Conservation (phyloP, 306 rosid genomes). For the Glycine latifolia region DNA sequence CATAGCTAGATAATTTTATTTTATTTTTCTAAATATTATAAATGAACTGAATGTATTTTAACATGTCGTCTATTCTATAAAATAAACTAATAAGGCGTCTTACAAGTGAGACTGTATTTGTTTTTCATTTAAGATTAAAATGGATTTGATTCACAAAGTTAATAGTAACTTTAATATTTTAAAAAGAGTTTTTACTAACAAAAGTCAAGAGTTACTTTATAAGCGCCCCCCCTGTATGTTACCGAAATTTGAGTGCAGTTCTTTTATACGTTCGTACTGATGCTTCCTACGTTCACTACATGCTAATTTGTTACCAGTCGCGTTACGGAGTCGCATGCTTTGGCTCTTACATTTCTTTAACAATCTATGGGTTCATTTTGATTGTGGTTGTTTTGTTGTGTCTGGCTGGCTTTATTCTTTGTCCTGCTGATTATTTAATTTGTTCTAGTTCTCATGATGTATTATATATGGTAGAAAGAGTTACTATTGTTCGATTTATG, state of each 20-base stretch:
- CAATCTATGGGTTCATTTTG: not conserved
- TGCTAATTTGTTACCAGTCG: not conserved
- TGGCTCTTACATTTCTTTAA: not conserved
- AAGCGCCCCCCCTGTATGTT: not conserved
- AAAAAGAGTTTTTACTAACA: not conserved
- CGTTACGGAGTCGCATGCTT: not conserved
- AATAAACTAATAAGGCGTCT: not conserved
- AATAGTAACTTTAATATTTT: not conserved
- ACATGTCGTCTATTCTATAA: not conserved
- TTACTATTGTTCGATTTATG: no score
- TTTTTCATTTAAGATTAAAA: not conserved
- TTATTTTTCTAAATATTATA: not conserved
- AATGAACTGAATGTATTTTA: not conserved
- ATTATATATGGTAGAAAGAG: not conserved
- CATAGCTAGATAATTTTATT: not conserved
- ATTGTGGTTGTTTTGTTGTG: not conserved
- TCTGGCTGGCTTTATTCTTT: not conserved
- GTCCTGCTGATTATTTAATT: not conserved
- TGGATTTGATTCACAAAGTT: not conserved
- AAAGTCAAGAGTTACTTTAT: not conserved
- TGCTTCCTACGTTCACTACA: not conserved
- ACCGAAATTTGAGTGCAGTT: not conserved
- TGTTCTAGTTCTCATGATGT: conserved; percentile 4
- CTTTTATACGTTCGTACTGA: not conserved
- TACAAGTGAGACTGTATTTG: not conserved